Evolutionary conservation across 352 stramenopile species (phyloP).

Genomic region (Albugo laibachii): DNA sequence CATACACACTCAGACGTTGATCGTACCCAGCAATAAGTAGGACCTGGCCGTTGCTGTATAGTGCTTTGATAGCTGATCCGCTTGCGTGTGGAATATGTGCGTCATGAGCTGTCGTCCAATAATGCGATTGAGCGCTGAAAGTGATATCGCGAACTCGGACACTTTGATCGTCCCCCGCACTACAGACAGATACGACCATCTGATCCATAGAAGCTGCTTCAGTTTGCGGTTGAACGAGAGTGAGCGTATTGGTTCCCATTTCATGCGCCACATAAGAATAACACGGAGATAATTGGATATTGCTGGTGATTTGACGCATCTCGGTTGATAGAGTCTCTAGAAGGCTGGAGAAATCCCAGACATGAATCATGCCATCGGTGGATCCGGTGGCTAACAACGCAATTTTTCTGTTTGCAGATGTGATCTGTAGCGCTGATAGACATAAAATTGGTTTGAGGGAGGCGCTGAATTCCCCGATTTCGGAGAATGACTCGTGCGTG

Average conservation of each 20-base stretch:
- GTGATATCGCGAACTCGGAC: conserved; percentile 22
- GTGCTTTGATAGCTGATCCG: conserved; percentile 61
- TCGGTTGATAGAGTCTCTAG: conserved; percentile 8
- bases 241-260: conserved; percentile 62
- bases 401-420: conserved; percentile 4
- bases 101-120: conserved; percentile 9
- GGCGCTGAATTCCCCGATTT: conserved; percentile 28
- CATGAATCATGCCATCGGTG: conserved; percentile 57
- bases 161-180: conserved; percentile 65
- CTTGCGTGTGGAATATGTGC: conserved; percentile 33
- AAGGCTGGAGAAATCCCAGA: conserved; percentile 35
- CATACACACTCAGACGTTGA: conserved; percentile 64
- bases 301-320: background rate
- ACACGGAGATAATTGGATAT: conserved; percentile 13
- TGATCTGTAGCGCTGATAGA: conserved; percentile 23
- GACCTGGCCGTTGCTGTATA: conserved; percentile 17
- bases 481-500: conserved; percentile 4
- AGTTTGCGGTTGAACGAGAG: conserved; percentile 9
- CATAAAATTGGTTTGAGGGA: conserved; percentile 71
- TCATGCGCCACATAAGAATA: conserved; percentile 56
- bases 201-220: background rate
- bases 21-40: conserved; percentile 67
- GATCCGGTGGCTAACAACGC: conserved; percentile 46
- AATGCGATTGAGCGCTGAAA: conserved; percentile 11
- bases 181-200: conserved; percentile 36